Percentiles rank a stretch among this genome's conserved stretches.
Conservation (phyloP, 179 eudicot species). For the Pouteria campechiana region DNA sequence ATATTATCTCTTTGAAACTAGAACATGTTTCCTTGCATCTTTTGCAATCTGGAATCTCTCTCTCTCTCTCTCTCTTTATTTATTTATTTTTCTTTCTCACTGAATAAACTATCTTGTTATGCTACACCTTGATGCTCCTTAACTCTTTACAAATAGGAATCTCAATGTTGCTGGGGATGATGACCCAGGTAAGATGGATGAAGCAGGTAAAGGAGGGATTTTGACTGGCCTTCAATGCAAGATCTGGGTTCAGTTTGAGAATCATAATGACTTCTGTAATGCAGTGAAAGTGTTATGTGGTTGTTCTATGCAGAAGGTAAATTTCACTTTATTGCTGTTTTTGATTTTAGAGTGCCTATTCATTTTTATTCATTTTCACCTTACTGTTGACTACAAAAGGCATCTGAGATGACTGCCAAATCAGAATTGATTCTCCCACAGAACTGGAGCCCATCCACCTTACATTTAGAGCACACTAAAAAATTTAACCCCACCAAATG, state of each 20-base stretch:
- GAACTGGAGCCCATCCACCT: too few relatives aligned
- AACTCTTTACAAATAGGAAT: conserved; percentile 32
- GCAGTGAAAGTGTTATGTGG: conserved; percentile 63
- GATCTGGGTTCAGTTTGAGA: conserved; percentile 66
- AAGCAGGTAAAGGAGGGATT: conserved; percentile 39
- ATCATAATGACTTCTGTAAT: conserved; percentile 42
- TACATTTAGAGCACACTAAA: too few relatives aligned
- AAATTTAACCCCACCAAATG: too few relatives aligned
- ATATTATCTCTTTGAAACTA: too few relatives aligned
- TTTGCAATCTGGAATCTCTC: too few relatives aligned
- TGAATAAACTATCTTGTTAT: too few relatives aligned
- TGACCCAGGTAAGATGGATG: conserved; percentile 41
- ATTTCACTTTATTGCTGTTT: background rate
- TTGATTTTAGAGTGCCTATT: background rate
- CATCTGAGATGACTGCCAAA: too few relatives aligned
- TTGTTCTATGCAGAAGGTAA: conserved; percentile 72
- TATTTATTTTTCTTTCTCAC: too few relatives aligned
- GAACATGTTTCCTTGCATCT: too few relatives aligned
- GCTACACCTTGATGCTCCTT: conserved; percentile 11
- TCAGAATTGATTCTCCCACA: too few relatives aligned
- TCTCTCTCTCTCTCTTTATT: too few relatives aligned
- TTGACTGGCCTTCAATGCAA: conserved; percentile 73
- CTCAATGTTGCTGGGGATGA: conserved; percentile 79
- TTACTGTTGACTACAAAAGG: too few relatives aligned
- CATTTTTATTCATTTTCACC: background rate